Base-by-base conservation (phyloP, 2,329 filamentous ascomycete species). In the Cryphonectria carpinicola region DNA sequence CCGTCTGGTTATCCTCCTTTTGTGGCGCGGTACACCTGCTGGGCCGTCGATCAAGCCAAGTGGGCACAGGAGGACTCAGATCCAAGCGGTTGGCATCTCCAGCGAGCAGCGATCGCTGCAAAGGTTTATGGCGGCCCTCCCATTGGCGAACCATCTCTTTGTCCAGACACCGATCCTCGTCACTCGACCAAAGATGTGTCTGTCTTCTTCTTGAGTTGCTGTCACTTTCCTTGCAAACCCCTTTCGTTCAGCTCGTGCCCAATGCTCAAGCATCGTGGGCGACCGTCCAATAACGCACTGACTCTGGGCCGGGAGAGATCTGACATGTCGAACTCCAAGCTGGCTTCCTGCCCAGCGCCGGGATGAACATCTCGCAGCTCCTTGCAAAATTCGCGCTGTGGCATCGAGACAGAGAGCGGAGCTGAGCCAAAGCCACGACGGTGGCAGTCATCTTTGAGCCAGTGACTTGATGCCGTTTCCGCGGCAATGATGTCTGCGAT, bases 341-440 rank as follows among this genome's bases (percentile, higher is more conserved):
- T 6, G 28, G 19, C 7, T 35, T 28, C 37, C n/a, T 22, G 37
- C 22, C 22, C 46, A 8, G 19, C 17, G 43, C 22, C 35, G 52
- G 39, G 17, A 5, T 13, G 28, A 39, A 28, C 8, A 6, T 32
- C 58, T 19, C 35, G 39, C n/a, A 65, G 61, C 49, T 35, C 39
- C 14, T 61, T 52, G 52, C 46, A 28, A 49, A n/a, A 37, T 49
- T 46, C 25, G 52, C 41, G 62, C 19, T 61, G 60, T 65, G 62
- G 67, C 62, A 54, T 61, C 62, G 39, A 60, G 62, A 67, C 54
- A 61, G 22, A 63, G 60, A 58, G 60, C 65, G 60, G 37, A 69
- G 52, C 39, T 65, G 67, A 49, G 56, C 32, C 17, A 39, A 49
- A 49, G 63, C 58, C 7, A 39, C 39, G 58, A 13, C 7, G 35